Percentiles rank a stretch among this genome's conserved stretches.
These are phyloP conservation scores for Fonsecaea monophora DNA, from an alignment of 2,329 filamentous ascomycete species.

Conservation along the genomic window DNA sequence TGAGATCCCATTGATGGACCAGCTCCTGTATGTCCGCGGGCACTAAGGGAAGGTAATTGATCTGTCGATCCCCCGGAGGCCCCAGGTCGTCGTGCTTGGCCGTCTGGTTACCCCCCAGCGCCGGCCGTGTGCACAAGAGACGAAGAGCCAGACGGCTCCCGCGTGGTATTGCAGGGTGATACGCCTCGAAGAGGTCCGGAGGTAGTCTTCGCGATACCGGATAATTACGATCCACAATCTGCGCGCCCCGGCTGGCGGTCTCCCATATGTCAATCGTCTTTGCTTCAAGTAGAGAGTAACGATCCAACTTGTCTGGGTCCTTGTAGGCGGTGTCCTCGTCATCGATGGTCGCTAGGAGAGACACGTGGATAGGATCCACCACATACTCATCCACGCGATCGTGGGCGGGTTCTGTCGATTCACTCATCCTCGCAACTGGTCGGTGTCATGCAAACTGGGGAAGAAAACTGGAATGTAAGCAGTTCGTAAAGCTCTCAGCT, in stretches of 20 bases:
- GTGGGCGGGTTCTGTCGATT: slow-evolving; percentile 22
- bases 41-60: slow-evolving; percentile 27
- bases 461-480: too few relatives aligned
- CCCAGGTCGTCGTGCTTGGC: slow-evolving; percentile 17
- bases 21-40: slow-evolving; percentile 20
- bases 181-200: slow-evolving; percentile 22
- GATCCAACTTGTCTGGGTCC: slow-evolving; percentile 23
- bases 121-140: slow-evolving; percentile 23
- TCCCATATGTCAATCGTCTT: slow-evolving; percentile 30
- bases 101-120: slow-evolving; percentile 14
- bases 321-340: slow-evolving; percentile 26
- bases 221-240: slow-evolving; percentile 15
- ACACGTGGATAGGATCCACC: slow-evolving; percentile 22
- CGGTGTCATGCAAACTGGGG: not conserved
- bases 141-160: slow-evolving; percentile 18
- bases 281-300: slow-evolving; percentile 24
- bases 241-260: slow-evolving; percentile 5
- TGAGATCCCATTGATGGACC: slow-evolving; percentile 26
- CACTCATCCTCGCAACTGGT: slow-evolving; percentile 20
- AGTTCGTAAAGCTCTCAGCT: not conserved
- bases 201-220: slow-evolving; percentile 22
- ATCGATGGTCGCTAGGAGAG: slow-evolving; percentile 24
- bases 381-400: slow-evolving; percentile 24
- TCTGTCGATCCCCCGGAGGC: slow-evolving; percentile 18
- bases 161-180: slow-evolving; percentile 17